phyloP scores from a whole-genome alignment of 805 yeast species.

The Pichia pseudocactophila region DNA sequence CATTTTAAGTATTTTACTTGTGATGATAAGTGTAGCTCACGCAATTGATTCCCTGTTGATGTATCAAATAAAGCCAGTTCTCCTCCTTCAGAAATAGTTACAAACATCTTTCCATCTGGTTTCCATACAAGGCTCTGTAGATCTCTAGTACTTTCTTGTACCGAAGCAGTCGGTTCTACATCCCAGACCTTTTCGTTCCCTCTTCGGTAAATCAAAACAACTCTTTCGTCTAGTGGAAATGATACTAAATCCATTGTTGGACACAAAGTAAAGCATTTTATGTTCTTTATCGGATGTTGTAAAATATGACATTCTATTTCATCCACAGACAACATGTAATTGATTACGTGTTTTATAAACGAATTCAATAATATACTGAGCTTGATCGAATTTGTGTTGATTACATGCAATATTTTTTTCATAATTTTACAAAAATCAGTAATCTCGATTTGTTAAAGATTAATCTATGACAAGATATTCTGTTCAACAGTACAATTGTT shows the following conservation, averaged over 20 bases:
- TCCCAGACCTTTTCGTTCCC: conserved; percentile 29
- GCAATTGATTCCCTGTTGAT: conserved; percentile 21
- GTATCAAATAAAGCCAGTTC: conserved; percentile 23
- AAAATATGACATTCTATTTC: conserved; percentile 1
- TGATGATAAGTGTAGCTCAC: conserved; percentile 13
- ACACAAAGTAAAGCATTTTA: conserved; percentile 20
- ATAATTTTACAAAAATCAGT: too few species aligned
- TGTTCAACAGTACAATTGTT: too few species aligned
- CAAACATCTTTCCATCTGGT: conserved; percentile 27
- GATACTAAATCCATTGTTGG: conserved; percentile 30
- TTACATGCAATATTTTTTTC: too few species aligned
- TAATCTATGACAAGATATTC: too few species aligned
- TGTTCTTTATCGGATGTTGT: conserved; percentile 2
- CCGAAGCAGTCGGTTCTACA: conserved; percentile 12
- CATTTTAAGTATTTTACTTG: conserved; percentile 16
- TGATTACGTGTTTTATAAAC: too few species aligned
- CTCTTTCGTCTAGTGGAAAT: conserved; percentile 20
- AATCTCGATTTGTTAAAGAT: too few species aligned
- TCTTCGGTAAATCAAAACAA: conserved; percentile 25
- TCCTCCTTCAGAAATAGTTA: conserved; percentile 19
- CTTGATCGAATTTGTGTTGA: too few species aligned
- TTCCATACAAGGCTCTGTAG: conserved; percentile 20
- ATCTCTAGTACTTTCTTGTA: conserved; percentile 1
- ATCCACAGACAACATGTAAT: background rate
- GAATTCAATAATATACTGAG: too few species aligned